Evolutionary conservation across 305 asterid species (phyloP).

Genomic region (Fraxinus sp.): DNA sequence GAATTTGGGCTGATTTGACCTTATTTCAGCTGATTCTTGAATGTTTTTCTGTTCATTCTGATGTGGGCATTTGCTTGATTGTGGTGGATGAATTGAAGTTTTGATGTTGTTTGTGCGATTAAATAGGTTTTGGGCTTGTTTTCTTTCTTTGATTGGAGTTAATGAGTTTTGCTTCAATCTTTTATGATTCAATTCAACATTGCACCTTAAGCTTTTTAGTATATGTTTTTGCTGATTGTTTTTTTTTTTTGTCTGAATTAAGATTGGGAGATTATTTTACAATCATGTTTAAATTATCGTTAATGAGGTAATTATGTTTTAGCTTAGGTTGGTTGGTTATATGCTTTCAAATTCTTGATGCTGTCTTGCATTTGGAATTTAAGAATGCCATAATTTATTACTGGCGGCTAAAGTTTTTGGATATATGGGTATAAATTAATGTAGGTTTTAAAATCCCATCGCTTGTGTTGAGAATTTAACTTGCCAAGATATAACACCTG

Average conservation of each 20-base stretch:
- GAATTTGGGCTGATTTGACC: background rate
- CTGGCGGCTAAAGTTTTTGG: background rate
- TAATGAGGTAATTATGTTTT: background rate
- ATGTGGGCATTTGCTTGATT: slow-evolving; percentile 32
- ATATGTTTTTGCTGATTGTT: background rate
- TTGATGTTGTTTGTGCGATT: slow-evolving; percentile 23
- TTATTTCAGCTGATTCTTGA: slow-evolving; percentile 48
- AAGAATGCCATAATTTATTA: background rate
- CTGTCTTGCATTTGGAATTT: slow-evolving; percentile 2
- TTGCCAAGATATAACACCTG: slow-evolving; percentile 1
- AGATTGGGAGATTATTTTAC: background rate
- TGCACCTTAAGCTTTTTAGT: slow-evolving; percentile 27
- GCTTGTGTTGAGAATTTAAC: slow-evolving; percentile 1
- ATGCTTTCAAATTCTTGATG: background rate
- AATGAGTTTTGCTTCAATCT: slow-evolving; percentile 21
- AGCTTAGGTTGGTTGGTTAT: slow-evolving; percentile 27
- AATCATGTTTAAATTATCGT: slow-evolving; percentile 5
- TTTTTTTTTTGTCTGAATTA: background rate
- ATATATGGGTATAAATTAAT: background rate
- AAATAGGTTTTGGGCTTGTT: slow-evolving; percentile 33
- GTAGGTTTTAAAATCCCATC: background rate
- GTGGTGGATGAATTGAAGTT: slow-evolving; percentile 29
- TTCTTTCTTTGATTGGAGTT: slow-evolving; percentile 25
- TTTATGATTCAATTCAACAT: slow-evolving; percentile 20
- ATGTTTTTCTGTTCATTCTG: slow-evolving; percentile 28